Percentiles rank a stretch among this genome's conserved stretches.
Conservation (phyloP, 1,139 yeast species). For the Geotrichum phurueaensis region DNA sequence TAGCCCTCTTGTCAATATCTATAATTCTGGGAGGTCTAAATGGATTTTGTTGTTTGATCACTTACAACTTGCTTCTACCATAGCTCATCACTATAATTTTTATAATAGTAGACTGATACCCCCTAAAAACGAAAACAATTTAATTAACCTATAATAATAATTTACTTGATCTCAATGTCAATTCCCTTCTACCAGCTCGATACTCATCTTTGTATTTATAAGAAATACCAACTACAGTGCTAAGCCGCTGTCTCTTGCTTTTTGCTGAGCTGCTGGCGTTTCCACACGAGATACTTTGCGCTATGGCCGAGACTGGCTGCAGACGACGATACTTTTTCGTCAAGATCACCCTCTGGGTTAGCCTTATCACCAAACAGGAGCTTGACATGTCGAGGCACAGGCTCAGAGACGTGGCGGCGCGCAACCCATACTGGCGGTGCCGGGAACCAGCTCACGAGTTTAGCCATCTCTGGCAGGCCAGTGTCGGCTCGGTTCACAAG, state of each 20-base stretch:
- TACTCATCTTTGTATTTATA: neutral
- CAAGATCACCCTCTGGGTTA: slow-evolving; percentile 24
- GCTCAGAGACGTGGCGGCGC: slow-evolving; percentile 41
- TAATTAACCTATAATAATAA: too few species aligned
- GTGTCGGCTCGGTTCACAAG: slow-evolving; percentile 10
- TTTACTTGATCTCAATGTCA: neutral
- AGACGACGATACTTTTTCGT: slow-evolving; percentile 18
- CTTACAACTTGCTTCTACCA: too few species aligned
- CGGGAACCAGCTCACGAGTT: slow-evolving; percentile 61
- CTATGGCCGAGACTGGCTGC: slow-evolving; percentile 52
- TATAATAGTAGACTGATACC: too few species aligned
- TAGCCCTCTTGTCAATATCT: too few species aligned
- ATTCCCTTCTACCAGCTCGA: neutral
- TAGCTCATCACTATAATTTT: too few species aligned
- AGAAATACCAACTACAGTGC: neutral
- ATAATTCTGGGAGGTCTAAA: too few species aligned
- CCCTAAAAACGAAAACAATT: too few species aligned
- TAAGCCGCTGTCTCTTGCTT: neutral
- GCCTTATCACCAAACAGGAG: neutral
- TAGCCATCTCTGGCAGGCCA: slow-evolving; percentile 31
- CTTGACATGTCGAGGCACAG: slow-evolving; percentile 20
- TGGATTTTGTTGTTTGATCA: too few species aligned
- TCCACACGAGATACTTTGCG: slow-evolving; percentile 68
- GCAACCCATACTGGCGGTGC: slow-evolving; percentile 65
- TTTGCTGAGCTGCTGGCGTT: slow-evolving; percentile 26